phyloP scores from a whole-genome alignment of 495 filamentous ascomycete species.

The Talaromyces borbonicus region DNA sequence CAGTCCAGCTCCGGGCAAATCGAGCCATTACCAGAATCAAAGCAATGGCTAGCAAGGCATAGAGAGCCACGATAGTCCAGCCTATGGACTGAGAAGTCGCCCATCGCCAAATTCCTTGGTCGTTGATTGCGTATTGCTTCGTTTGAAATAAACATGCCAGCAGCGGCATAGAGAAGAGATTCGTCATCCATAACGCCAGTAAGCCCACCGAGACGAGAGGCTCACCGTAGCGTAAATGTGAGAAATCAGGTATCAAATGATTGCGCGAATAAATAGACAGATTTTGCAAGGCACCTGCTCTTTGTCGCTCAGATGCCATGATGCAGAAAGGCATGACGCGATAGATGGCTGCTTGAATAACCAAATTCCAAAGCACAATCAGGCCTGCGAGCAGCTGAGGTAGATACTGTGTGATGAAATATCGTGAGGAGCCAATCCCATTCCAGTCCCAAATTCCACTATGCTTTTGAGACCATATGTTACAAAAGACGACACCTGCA shows the following conservation, averaged over 20 bases:
- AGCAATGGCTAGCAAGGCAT: constrained; percentile 53
- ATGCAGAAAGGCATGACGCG: constrained; percentile 68
- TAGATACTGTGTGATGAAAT: constrained; percentile 78
- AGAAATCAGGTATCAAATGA: constrained; percentile 50
- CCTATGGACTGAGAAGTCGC: constrained; percentile 62
- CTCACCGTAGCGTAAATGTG: constrained; percentile 47
- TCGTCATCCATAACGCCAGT: constrained; percentile 51
- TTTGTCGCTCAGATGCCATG: constrained; percentile 50
- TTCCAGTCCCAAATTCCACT: constrained; percentile 56
- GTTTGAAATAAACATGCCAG: constrained; percentile 56
- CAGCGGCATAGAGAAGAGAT: constrained; percentile 54
- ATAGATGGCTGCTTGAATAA: constrained; percentile 63
- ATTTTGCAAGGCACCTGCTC: constrained; percentile 27
- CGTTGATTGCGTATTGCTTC: constrained; percentile 34
- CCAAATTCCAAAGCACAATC: constrained; percentile 66
- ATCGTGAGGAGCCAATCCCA: constrained; percentile 56
- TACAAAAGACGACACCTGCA: constrained; percentile 59
- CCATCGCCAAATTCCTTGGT: constrained; percentile 58
- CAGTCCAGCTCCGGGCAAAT: constrained; percentile 47
- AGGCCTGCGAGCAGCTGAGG: constrained; percentile 66
- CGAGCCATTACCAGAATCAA: constrained; percentile 42
- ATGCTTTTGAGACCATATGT: constrained; percentile 55
- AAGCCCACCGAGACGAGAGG: constrained; percentile 43
- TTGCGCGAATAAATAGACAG: constrained; percentile 35
- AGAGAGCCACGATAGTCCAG: constrained; percentile 69